Percentiles rank a stretch among this genome's conserved stretches.
Evolutionary conservation across 1,139 yeast genomes (phyloP).

Genomic region (Lodderomyces theae): DNA sequence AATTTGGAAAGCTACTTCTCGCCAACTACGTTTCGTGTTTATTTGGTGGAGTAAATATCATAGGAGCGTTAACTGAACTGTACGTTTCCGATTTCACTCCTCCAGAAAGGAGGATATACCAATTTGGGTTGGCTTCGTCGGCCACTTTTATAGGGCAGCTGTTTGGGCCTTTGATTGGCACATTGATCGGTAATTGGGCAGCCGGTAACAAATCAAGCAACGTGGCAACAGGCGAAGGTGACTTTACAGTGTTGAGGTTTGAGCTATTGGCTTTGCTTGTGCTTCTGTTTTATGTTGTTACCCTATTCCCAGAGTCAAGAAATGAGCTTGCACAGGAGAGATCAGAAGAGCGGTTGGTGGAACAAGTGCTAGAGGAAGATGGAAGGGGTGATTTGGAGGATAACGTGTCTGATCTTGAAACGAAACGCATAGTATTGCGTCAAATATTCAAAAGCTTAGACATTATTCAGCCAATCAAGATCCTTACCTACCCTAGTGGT

Average conservation of each 20-base stretch:
- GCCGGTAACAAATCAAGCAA: background rate
- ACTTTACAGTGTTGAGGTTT: constrained; percentile 28
- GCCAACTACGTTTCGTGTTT: constrained; percentile 39
- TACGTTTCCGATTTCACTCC: constrained; percentile 61
- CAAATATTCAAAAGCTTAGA: constrained; percentile 17
- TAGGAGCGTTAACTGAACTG: constrained; percentile 51
- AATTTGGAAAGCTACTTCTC: constrained; percentile 29
- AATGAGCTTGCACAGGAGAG: constrained; percentile 41
- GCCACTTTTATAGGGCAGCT: constrained; percentile 58
- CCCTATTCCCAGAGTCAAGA: constrained; percentile 59
- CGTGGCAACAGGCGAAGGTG: constrained; percentile 16
- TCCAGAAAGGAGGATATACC: constrained; percentile 49
- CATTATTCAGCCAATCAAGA: constrained; percentile 40
- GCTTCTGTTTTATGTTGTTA: constrained; percentile 26
- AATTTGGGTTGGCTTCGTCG: constrained; percentile 56
- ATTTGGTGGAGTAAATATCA: constrained; percentile 52
- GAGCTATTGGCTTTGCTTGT: constrained; percentile 26
- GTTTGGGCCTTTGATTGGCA: constrained; percentile 60
- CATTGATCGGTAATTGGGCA: constrained; percentile 19
- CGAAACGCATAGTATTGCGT: background rate
- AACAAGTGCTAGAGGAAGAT: constrained; percentile 1
- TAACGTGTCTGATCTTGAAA: background rate
- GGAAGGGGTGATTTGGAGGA: background rate
- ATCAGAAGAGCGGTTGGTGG: constrained; percentile 34
- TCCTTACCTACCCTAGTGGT: constrained; percentile 10